These are phyloP conservation scores for Avena insularis DNA, from an alignment of 176 grass and related monocot species.

Conservation along the genomic window DNA sequence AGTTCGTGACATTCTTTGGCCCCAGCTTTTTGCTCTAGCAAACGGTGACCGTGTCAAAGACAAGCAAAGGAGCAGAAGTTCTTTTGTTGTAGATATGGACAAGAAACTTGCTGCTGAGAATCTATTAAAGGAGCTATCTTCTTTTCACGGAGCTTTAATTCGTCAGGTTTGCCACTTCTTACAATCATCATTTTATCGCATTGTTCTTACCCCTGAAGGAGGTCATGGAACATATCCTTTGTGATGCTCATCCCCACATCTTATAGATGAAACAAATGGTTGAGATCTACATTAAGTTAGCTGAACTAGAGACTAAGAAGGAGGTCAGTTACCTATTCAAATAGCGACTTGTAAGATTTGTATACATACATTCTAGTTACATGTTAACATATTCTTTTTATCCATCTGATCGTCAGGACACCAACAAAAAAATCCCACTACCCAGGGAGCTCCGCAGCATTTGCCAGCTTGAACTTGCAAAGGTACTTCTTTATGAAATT, in stretches of 20 bases:
- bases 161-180: conserved; percentile 63
- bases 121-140: conserved; percentile 81
- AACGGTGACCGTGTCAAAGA: conserved; percentile 98
- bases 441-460: conserved; percentile 83
- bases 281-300: conserved; percentile 97
- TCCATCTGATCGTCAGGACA: conserved; percentile 68
- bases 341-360: conserved; percentile 9
- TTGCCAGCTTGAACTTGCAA: conserved; percentile 89
- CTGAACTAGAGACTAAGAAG: conserved; percentile 95
- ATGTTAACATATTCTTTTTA: conserved; percentile 47
- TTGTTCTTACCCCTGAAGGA: conserved; percentile 28
- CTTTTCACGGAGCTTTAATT: conserved; percentile 88
- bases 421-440: conserved; percentile 81
- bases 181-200: neutral
- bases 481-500: conserved; percentile 41
- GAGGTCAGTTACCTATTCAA: conserved; percentile 62
- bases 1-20: conserved; percentile 46
- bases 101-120: conserved; percentile 97
- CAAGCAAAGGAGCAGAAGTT: conserved; percentile 89
- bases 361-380: conserved; percentile 26
- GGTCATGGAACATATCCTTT: conserved; percentile 31
- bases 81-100: conserved; percentile 95
- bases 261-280: conserved; percentile 98
- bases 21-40: conserved; percentile 86
- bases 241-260: conserved; percentile 41